A percentile compares a stretch with the other conserved stretches of the same genome.
These are phyloP conservation scores for Priceomyces carsonii DNA, from an alignment of 805 yeast genomes.

Conservation along the genomic window DNA sequence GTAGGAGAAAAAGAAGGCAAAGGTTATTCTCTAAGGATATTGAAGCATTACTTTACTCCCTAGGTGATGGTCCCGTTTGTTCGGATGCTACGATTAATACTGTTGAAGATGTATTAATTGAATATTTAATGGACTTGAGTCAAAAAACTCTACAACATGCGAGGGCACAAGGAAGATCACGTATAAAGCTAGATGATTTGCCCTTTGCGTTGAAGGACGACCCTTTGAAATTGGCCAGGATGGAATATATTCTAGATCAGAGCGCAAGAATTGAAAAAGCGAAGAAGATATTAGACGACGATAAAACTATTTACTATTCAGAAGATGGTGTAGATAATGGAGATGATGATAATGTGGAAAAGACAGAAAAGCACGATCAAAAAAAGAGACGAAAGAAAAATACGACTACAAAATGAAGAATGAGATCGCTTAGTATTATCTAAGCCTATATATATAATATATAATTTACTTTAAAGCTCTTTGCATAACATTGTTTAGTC, in stretches of 20 bases:
- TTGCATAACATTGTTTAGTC: neutral
- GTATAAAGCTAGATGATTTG: conserved; percentile 44
- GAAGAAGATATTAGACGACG: conserved; percentile 41
- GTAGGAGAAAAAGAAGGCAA: conserved; percentile 29
- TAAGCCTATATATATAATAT: conserved; percentile 1
- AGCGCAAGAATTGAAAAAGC: conserved; percentile 38
- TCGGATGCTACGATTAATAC: conserved; percentile 38
- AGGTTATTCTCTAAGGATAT: conserved; percentile 42
- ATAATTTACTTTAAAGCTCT: neutral
- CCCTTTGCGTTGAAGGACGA: conserved; percentile 43
- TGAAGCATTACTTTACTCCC: conserved; percentile 39
- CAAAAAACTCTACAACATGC: conserved; percentile 34
- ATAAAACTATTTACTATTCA: conserved; percentile 10
- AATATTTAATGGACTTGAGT: conserved; percentile 36
- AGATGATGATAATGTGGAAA: conserved; percentile 9
- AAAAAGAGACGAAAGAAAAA: conserved; percentile 10
- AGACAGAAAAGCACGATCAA: conserved; percentile 7
- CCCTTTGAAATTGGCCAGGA: conserved; percentile 41
- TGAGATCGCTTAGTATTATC: neutral
- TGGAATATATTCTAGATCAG: conserved; percentile 41
- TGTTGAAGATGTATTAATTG: conserved; percentile 40
- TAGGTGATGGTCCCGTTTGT: conserved; percentile 44
- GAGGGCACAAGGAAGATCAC: conserved; percentile 35
- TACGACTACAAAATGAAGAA: conserved; percentile 2
- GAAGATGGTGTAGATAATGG: conserved; percentile 18